These are phyloP conservation scores for Cordyceps cateniannulata DNA, from an alignment of 2,329 filamentous ascomycete genomes.

Conservation along the genomic window DNA sequence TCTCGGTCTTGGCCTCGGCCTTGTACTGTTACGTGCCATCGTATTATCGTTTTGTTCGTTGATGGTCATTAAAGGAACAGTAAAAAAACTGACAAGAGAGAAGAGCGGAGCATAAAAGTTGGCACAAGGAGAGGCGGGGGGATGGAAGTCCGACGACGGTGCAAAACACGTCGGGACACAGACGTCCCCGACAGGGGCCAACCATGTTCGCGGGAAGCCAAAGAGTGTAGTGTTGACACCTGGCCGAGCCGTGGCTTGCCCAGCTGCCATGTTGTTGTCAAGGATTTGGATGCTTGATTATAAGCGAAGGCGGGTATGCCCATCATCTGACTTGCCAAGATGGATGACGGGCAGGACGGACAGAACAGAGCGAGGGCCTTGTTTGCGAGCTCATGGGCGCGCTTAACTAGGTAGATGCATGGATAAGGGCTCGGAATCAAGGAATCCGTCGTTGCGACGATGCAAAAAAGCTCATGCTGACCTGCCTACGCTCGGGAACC, in stretches of 20 bases:
- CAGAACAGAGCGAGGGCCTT: no score
- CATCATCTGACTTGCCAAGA: not conserved
- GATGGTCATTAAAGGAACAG: not conserved
- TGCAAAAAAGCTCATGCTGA: no score
- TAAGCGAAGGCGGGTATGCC: no score
- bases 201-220: not conserved
- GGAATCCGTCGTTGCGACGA: no score
- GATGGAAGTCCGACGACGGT: not conserved
- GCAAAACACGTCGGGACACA: conserved; percentile 3
- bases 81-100: not conserved
- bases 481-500: no score
- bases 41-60: not conserved
- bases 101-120: not conserved
- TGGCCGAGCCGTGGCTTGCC: not conserved
- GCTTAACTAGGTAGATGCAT: no score
- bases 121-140: not conserved
- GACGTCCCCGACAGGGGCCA: not conserved
- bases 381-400: no score
- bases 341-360: not conserved
- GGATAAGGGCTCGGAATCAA: no score
- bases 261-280: not conserved
- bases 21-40: not conserved
- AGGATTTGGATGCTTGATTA: no score
- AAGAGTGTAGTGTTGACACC: not conserved
- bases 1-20: not conserved